Conservation (phyloP, 208 protist genomes). For the Acanthamoeba triangularis region DNA sequence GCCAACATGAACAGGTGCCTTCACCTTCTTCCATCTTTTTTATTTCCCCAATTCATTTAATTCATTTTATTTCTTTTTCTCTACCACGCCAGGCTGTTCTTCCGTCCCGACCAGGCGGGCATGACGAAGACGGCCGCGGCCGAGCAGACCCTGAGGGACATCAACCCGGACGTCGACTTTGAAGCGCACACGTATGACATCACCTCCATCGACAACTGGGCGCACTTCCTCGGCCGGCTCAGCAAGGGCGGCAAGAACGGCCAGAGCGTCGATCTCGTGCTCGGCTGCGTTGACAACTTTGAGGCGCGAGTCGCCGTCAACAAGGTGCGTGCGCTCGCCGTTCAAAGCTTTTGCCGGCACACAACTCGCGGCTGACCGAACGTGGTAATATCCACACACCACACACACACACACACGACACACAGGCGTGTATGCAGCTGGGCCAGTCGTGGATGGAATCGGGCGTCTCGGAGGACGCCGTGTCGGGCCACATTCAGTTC, state of each 20-base stretch:
- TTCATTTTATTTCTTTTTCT: constrained; percentile 33
- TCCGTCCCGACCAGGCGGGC: constrained; percentile 96
- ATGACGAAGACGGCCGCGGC: constrained; percentile 96
- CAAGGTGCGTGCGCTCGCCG: constrained; percentile 75
- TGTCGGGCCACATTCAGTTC: constrained; percentile 98
- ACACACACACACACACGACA: too few relatives aligned
- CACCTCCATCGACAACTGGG: constrained; percentile 95
- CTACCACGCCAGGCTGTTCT: constrained; percentile 93
- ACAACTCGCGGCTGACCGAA: too few relatives aligned
- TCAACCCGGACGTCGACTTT: constrained; percentile 98
- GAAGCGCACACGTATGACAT: constrained; percentile 96
- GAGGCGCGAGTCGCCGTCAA: constrained; percentile 97
- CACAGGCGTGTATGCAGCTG: constrained; percentile 94
- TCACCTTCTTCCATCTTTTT: neutral
- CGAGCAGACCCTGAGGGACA: constrained; percentile 90
- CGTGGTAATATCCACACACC: neutral
- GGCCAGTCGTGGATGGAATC: constrained; percentile 97
- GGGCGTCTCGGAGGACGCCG: constrained; percentile 97
- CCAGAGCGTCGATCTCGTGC: constrained; percentile 94
- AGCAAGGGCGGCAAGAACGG: constrained; percentile 79
- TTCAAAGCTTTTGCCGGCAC: neutral
- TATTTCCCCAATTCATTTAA: neutral
- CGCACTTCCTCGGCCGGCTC: constrained; percentile 93
- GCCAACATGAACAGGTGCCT: constrained; percentile 98
- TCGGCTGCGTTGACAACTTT: constrained; percentile 98